Evolutionary conservation across 768 basidiomycete species (phyloP), one percentile per base, ranked within the genome.

Genomic region (Kondoa malvinella): DNA sequence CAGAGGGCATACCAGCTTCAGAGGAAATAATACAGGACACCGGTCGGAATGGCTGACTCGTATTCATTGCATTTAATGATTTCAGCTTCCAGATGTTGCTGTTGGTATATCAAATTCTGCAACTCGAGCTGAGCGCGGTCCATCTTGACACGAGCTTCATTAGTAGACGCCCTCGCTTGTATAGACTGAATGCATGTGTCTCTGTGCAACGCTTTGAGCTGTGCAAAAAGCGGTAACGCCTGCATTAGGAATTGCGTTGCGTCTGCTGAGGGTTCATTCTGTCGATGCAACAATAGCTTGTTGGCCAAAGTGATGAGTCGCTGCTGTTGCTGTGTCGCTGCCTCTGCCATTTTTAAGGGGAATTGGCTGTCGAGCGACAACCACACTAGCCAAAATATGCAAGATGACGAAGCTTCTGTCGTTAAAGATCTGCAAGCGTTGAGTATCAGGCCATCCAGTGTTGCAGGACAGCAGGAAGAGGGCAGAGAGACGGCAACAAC

Each of bases 21-120:
- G 58, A 66, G 57, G 57, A 50, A 57, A 64, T 60, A 29, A 1
- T 34, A 56, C n/a, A 27, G 56, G 34, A 26, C 16, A 40, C 25
- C 21, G 63, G 50, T 17, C 32, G 16, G 34, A n/a, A n/a, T n/a
- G n/a, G 61, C 70, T 29, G 17, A 74, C 72, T 70, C 69, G 40
- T 69, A 92, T 75, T 91, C 88, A 61, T 87, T 83, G 77, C 90
- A 92, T 75, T 91, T 90, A 73, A 89, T 87, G 34, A 92, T 92
- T 78, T 92, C 90, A 66, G 87, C 82, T 77, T 91, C 88, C 3
- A 92, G 83, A 74, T 92, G 89, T 31, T 89, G 82, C 75, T 88
- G 89, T 78, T 92, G 89, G 72, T 92, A 92, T 60, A 87, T 81
- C 34, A 92, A 79, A 71, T 92, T 92, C 77, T 92, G 88, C 29